Evolutionary conservation across 495 filamentous ascomycete species (phyloP), one percentile per base, ranked within the genome.

Genomic region (Penicillium psychrofluorescens): DNA sequence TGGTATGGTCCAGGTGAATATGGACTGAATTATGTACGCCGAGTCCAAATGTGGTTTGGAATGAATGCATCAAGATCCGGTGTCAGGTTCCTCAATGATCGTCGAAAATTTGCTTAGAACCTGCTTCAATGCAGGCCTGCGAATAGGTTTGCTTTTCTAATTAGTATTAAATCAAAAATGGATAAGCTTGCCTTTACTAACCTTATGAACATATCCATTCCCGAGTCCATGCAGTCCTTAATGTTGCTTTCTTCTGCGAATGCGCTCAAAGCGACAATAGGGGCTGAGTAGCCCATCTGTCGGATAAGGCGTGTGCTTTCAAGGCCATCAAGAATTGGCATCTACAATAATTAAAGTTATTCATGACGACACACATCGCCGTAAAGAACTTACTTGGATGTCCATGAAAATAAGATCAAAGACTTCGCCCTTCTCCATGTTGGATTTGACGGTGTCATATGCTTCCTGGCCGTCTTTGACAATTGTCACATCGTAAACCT

Each of bases 391-490:
- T 50, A 62, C 59, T 50, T 63, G 74, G 36, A 95, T 86, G 61
- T 95, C 89, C 89, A 95, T 95, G 59, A 95, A 91, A 36, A 95
- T 92, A 11, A 95, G 67, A 50, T 91, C 81, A 57, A 90, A 95
- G 27, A 75, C 74, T 36, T 75, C 70, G 41, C 78, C 73, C 28
- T 77, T 74, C 30, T 84, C 80, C 85, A 95, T 90, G 48, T 78
- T 84, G 11, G 79, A 78, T 55, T 88, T 88, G 35, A 96, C 90
- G 7, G 82, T 74, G 36, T 95, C 88, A 41, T 85, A 84, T 7
- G 90, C 90, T 51, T 95, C 89, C 37, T 91, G 88, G 4, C 90
- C 90, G 61, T 96, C 86, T 55, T 87, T 84, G 30, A 87, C 86
- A 36, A 89, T 78, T 6, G 80, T 86, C 12, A 89, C 82, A 51